These are phyloP conservation scores for Pythium vanterpoolii DNA, from an alignment of 352 stramenopile species.

Conservation along the genomic window DNA sequence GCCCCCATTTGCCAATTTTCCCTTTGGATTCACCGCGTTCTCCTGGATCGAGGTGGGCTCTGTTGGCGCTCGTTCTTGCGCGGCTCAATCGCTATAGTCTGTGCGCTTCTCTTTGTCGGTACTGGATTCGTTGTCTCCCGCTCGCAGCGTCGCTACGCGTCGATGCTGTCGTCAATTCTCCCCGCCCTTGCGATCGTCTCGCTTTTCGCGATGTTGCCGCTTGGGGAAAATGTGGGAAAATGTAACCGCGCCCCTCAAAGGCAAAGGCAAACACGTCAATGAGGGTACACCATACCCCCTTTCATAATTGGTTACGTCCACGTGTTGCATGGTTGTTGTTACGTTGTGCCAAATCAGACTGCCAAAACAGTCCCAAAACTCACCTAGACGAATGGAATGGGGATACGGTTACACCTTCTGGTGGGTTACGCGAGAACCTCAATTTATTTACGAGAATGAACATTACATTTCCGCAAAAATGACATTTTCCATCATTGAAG, in stretches of 20 bases:
- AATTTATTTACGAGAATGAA: neutral
- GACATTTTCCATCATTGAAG: neutral
- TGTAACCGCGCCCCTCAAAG: slow-evolving; percentile 15
- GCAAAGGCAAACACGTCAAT: slow-evolving; percentile 11
- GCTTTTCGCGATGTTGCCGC: neutral
- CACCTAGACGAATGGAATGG: neutral
- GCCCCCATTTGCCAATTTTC: slow-evolving; percentile 4
- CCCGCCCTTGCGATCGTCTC: neutral
- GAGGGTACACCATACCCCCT: slow-evolving; percentile 3
- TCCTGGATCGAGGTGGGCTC: neutral
- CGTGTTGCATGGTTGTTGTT: neutral
- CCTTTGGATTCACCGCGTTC: slow-evolving; percentile 1
- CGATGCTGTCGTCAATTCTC: neutral
- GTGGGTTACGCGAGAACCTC: slow-evolving; percentile 4
- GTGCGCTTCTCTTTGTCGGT: neutral
- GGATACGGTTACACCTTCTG: neutral
- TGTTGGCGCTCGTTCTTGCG: neutral
- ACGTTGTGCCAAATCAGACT: neutral
- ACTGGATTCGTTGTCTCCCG: neutral
- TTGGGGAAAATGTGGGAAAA: slow-evolving; percentile 13
- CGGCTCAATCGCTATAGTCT: slow-evolving; percentile 1
- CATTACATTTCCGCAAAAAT: neutral
- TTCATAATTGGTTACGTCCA: neutral
- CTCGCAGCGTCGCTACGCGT: slow-evolving; percentile 1
- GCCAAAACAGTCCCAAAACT: neutral